Base-by-base conservation (phyloP, 2,329 filamentous ascomycete genomes). In the Pleurostoma richardsiae region DNA sequence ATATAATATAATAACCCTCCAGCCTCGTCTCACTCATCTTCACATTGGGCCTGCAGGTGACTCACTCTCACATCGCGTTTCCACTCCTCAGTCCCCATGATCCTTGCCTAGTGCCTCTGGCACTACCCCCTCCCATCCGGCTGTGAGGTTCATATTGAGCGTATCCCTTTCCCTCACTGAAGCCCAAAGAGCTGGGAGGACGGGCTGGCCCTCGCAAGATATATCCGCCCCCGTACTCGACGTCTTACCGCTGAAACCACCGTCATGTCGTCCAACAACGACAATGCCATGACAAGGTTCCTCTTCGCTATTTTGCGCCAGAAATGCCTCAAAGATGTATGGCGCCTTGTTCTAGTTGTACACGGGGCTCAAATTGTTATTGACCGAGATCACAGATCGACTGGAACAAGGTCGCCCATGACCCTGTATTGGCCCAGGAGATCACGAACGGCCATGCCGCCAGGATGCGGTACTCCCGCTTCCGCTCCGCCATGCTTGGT, bases 361-460 rank as follows among this genome's bases (percentile, higher is more conserved):
- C 19, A 19, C 19, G 19, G 19, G 19, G 19, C 19, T 19, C 19
- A 19, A 19, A 19, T 19, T 19, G 19, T 19, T 19, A 19, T 55
- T 62, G 43, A 60, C 42, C 4, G 40, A 5, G 28, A n/a, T 6
- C 29, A 36, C 46, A 82, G 79, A 79, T 82, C 56, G 74, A 82
- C 59, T 82, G 79, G 79, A 74, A 75, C 50, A 62, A 71, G 57
- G 79, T 82, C 40, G 79, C 79, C 45, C 60, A 68, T 33, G 74
- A 80, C 49, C 76, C 77, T 26, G 69, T 78, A 42, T 68, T 82
- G 7, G 52, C 71, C 28, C 69, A 79, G 43, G 67, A 72, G 54
- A 81, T 82, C 49, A 72, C 76, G 51, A 82, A 82, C 56, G 79
- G 79, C 40, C 79, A 82, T 59, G 79, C 79, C 30, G 79, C 79